phyloP scores from a whole-genome alignment of 2,329 filamentous ascomycete genomes.

The Fusarium tanahbumbuense region DNA sequence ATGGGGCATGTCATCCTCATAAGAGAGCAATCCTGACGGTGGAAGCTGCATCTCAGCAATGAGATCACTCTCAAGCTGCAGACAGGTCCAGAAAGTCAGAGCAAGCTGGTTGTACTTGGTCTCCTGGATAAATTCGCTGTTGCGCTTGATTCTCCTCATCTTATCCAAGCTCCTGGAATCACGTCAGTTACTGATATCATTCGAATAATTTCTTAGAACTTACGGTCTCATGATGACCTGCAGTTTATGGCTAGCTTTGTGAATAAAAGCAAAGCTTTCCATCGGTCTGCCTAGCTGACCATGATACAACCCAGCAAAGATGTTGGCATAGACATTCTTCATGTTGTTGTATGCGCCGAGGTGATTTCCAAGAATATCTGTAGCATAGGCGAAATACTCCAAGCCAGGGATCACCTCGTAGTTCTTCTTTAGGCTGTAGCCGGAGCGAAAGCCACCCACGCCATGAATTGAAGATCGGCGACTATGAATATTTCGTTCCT shows the following conservation, averaged over 20 bases:
- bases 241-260: slow-evolving; percentile 66
- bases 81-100: slow-evolving; percentile 90
- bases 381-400: slow-evolving; percentile 88
- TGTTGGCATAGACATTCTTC: slow-evolving; percentile 84
- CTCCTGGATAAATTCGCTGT: slow-evolving; percentile 55
- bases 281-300: slow-evolving; percentile 88
- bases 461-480: slow-evolving; percentile 66
- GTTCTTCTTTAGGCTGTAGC: slow-evolving; percentile 64
- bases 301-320: slow-evolving; percentile 88
- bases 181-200: not conserved
- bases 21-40: slow-evolving; percentile 70
- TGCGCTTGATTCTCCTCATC: slow-evolving; percentile 56
- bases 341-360: slow-evolving; percentile 82
- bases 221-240: slow-evolving; percentile 82
- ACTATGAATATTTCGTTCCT: slow-evolving; percentile 58
- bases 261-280: slow-evolving; percentile 79
- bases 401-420: slow-evolving; percentile 89
- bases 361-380: slow-evolving; percentile 86
- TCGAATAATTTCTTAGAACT: slow-evolving; percentile 49
- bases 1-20: slow-evolving; percentile 73
- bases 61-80: slow-evolving; percentile 95
- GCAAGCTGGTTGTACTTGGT: slow-evolving; percentile 70
- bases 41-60: slow-evolving; percentile 82
- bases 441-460: slow-evolving; percentile 42
- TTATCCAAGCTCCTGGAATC: slow-evolving; percentile 61